These are phyloP conservation scores for Cladosporium austrohemisphaericum DNA, from an alignment of 2,329 filamentous ascomycete genomes.

Conservation along the genomic window DNA sequence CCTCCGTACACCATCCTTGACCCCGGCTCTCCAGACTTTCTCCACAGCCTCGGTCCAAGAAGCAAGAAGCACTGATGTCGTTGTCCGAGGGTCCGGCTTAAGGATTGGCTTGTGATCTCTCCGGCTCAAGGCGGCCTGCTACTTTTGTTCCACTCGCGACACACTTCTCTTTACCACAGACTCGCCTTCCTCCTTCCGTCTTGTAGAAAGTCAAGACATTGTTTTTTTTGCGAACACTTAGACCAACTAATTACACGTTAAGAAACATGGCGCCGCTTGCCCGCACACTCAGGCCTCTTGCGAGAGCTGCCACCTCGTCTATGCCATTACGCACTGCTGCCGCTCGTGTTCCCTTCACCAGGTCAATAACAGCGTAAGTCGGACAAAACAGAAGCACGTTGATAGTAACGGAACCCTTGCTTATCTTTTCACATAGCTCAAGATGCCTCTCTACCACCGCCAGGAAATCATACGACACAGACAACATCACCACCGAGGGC, in stretches of 20 bases:
- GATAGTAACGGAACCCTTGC: no score
- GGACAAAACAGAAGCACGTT: neutral
- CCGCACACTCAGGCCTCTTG: conserved; percentile 20
- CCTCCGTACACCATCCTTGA: no score
- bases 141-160: neutral
- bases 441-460: conserved; percentile 38
- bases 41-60: conserved; percentile 4
- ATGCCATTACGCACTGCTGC: neutral
- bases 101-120: conserved; percentile 4
- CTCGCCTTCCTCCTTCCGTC: neutral
- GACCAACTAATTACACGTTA: neutral
- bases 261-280: conserved; percentile 30
- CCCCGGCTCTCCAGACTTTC: neutral
- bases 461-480: conserved; percentile 33
- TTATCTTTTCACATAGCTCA: no score
- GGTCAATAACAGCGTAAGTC: neutral
- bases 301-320: conserved; percentile 6
- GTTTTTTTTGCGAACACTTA: no score
- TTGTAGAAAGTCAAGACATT: neutral
- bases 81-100: neutral
- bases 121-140: conserved; percentile 1
- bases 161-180: neutral
- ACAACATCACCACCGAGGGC: conserved; percentile 31
- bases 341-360: neutral
- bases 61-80: neutral